phyloP scores from a whole-genome alignment of 2,329 filamentous ascomycete genomes.

The Periconia digitata region DNA sequence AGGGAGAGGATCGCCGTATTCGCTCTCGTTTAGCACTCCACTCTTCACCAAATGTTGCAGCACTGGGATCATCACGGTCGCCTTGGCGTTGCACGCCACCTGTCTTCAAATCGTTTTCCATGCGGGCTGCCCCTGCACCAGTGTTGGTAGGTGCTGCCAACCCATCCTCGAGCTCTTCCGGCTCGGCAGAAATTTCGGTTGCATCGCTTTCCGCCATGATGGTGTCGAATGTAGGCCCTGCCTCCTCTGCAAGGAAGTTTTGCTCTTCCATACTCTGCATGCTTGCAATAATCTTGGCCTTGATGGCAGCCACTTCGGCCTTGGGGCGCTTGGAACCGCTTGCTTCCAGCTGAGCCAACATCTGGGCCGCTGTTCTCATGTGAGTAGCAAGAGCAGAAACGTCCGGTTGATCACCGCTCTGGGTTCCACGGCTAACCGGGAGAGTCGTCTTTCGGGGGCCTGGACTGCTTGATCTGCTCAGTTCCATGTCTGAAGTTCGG shows the following conservation, averaged over 20 bases:
- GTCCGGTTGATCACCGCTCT: slow-evolving; percentile 70
- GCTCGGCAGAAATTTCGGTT: slow-evolving; percentile 50
- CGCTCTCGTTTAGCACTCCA: slow-evolving; percentile 84
- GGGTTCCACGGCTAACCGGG: slow-evolving; percentile 54
- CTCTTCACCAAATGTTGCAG: slow-evolving; percentile 82
- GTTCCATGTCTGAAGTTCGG: slow-evolving; percentile 68
- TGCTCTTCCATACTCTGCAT: slow-evolving; percentile 88
- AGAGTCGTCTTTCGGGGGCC: slow-evolving; percentile 63
- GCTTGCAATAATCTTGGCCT: slow-evolving; percentile 84
- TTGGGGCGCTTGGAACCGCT: slow-evolving; percentile 79
- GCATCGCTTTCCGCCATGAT: slow-evolving; percentile 75
- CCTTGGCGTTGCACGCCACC: slow-evolving; percentile 78
- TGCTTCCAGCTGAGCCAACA: slow-evolving; percentile 80
- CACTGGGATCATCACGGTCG: slow-evolving; percentile 82
- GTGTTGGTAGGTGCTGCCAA: slow-evolving; percentile 59
- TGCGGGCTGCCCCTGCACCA: slow-evolving; percentile 75
- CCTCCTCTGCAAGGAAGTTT: slow-evolving; percentile 75
- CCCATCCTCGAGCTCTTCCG: slow-evolving; percentile 60
- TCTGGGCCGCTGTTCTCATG: slow-evolving; percentile 84
- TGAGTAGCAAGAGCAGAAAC: slow-evolving; percentile 82
- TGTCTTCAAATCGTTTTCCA: slow-evolving; percentile 89
- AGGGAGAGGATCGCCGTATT: slow-evolving; percentile 79
- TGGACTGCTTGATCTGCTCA: slow-evolving; percentile 70
- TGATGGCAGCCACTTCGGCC: slow-evolving; percentile 79
- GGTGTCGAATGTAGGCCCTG: slow-evolving; percentile 74